Base-by-base conservation (phyloP, 2,329 filamentous ascomycete genomes). In the Trichoderma cornu-damae region DNA sequence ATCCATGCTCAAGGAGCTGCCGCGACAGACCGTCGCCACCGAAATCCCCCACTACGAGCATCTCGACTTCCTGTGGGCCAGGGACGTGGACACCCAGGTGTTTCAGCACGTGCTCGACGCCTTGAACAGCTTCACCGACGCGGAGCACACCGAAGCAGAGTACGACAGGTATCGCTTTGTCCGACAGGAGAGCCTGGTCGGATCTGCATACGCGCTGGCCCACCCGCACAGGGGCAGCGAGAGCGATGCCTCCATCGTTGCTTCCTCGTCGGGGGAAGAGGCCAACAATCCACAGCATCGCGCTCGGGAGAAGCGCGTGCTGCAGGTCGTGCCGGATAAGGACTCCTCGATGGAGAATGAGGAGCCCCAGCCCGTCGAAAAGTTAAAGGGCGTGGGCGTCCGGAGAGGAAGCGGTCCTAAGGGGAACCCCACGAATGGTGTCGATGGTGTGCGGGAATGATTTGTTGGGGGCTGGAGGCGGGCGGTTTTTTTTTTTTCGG, bases 31-130 rank as follows among this genome's bases (percentile, higher is more conserved):
- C 0, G 80, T 93, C 2, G 90, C 90, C 1, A 94, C 86, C 35
- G 88, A 93, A 67, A 88, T 99, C 40, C 84, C 88, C 0, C 90
- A 96, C 69, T 99, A 96, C 70, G 94, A 99, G 71, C 94, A 99
- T 71, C 82, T 99, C 22, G 94, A 99, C 71, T 96, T 99, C 66
- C 78, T 99, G 1, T 99, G 94, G 94, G 94, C 89, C 0, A 79
- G 84, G 35, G 91, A 96, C 66, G 89, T 96, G 6, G 82, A 96
- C 63, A 77, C 79, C 1, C 83, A 91, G 52, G 93, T 97, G 2
- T 96, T 96, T 67, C 89, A 86, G 14, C 90, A 96, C 68, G 90
- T 99, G 1, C 92, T 96, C 62, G 87, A 95, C 64, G 92, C 94
- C 0, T 77, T 99, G 8, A 85, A 95, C 59, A 86, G 80, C 64